Percentiles rank a stretch among this genome's conserved stretches.
Evolutionary conservation across 768 basidiomycete species (phyloP).

Genomic region (Rhodocollybia butyracea): DNA sequence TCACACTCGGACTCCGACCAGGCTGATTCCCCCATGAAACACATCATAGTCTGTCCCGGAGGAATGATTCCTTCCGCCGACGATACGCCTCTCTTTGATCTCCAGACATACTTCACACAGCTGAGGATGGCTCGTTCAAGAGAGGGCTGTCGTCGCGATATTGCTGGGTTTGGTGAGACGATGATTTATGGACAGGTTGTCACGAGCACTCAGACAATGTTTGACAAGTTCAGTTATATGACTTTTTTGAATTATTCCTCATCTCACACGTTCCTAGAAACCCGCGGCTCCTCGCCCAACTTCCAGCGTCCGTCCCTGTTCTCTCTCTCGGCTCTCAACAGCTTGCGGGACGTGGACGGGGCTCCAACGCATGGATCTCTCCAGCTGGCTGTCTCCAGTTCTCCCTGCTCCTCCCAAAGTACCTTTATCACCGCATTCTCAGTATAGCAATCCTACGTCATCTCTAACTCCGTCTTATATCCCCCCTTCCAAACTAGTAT

Average conservation of each 20-base stretch:
- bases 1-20: slow-evolving; percentile 23
- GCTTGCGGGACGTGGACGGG: slow-evolving; percentile 84
- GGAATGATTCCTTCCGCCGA: slow-evolving; percentile 44
- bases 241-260: not conserved
- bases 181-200: slow-evolving; percentile 86
- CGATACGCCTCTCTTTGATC: slow-evolving; percentile 73
- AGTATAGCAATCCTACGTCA: slow-evolving; percentile 55
- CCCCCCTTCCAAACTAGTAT: slow-evolving; percentile 72
- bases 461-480: slow-evolving; percentile 66
- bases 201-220: slow-evolving; percentile 91
- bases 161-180: slow-evolving; percentile 69
- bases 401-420: slow-evolving; percentile 47
- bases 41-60: slow-evolving; percentile 50
- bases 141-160: slow-evolving; percentile 16
- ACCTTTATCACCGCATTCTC: not conserved
- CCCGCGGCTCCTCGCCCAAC: slow-evolving; percentile 57
- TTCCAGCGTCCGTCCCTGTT: slow-evolving; percentile 61
- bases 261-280: slow-evolving; percentile 50
- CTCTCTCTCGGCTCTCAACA: slow-evolving; percentile 87
- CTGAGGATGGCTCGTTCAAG: slow-evolving; percentile 34
- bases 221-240: slow-evolving; percentile 86
- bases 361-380: slow-evolving; percentile 89
- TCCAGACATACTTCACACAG: slow-evolving; percentile 54
- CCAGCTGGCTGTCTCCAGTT: slow-evolving; percentile 87
- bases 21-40: slow-evolving; percentile 41